phyloP scores from a whole-genome alignment of 1,284 basidiomycete species.

The Puccinia polysora region DNA sequence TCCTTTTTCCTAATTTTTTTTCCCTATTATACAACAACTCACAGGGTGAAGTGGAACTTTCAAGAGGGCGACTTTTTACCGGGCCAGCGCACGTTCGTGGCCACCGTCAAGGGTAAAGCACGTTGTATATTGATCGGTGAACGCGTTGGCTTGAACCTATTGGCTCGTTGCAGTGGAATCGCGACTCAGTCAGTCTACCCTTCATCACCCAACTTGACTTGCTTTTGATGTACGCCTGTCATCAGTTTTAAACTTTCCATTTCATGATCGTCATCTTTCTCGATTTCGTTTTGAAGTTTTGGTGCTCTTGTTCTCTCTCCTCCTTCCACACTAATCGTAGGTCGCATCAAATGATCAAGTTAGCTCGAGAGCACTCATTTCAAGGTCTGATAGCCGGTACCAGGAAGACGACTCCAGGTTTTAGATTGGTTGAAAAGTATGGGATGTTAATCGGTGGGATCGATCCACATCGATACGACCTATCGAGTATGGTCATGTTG shows the following conservation, averaged over 20 bases:
- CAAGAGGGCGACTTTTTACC: constrained; percentile 75
- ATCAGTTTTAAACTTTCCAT: not conserved
- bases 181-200: constrained; percentile 70
- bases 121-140: constrained; percentile 88
- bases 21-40: constrained; percentile 38
- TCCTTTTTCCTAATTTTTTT: not conserved
- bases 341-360: constrained; percentile 71
- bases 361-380: constrained; percentile 62
- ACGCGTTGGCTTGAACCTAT: constrained; percentile 84
- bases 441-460: constrained; percentile 97
- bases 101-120: constrained; percentile 83
- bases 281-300: constrained; percentile 6
- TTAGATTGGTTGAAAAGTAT: constrained; percentile 96
- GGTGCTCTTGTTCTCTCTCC: constrained; percentile 45
- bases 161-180: constrained; percentile 93
- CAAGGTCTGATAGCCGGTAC: constrained; percentile 89
- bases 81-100: constrained; percentile 73
- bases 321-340: no score
- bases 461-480: constrained; percentile 91
- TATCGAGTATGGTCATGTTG: constrained; percentile 99
- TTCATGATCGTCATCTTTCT: constrained; percentile 18
- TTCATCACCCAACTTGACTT: not conserved
- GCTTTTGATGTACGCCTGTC: not conserved
- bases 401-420: constrained; percentile 96
- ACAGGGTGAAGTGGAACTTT: constrained; percentile 85